Base-by-base conservation (phyloP, 345 rosid genomes). In the Syzygium oleosum region DNA sequence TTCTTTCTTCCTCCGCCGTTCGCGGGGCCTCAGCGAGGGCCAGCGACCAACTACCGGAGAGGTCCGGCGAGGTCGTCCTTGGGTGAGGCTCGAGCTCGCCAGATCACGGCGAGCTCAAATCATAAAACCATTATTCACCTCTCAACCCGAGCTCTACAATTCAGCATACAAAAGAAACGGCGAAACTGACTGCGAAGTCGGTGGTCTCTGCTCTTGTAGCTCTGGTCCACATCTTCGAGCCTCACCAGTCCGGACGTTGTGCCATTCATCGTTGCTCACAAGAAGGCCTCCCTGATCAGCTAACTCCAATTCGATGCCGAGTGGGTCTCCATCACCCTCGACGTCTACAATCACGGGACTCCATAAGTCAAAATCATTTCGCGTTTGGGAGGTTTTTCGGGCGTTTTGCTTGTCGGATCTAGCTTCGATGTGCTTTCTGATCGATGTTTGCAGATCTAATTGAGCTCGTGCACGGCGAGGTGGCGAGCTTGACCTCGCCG, bases 231-330 rank as follows among this genome's bases (percentile, higher is more conserved):
- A n/a, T n/a, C n/a, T 52, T 52, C 54, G 54, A 14, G 54, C 54
- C 19, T 52, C 54, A 5, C 54, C 6, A 19, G 17, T 52, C 17
- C 54, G 54, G 19, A 14, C 86, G 99, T 94, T 84, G 96, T 92
- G 29, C 99, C 99, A 43, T 96, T 96, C 95, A 92, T 98, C 68
- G 95, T 96, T 77, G 99, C 95, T 16, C 96, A 95, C 92, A 97
- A 97, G 97, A 96, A 97, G 92, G 99, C 96, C 41, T 89, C 96
- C 86, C 95, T 94, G n/a, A n/a, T n/a, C 87, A 92, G 87, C 86
- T 84, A 96, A 85, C 96, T 95, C 93, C 96, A 94, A 89, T 92
- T 98, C 54, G 98, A 98, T 85, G 91, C 93, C 83, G 98, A 98
- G 87, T 98, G 95, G 52, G 96, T 98, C 93, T 88, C 89, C 52